Percentiles rank a stretch among this genome's conserved stretches.
Evolutionary conservation across 257 asterid genomes (phyloP).

Genomic region (Solanum chmielewskii): DNA sequence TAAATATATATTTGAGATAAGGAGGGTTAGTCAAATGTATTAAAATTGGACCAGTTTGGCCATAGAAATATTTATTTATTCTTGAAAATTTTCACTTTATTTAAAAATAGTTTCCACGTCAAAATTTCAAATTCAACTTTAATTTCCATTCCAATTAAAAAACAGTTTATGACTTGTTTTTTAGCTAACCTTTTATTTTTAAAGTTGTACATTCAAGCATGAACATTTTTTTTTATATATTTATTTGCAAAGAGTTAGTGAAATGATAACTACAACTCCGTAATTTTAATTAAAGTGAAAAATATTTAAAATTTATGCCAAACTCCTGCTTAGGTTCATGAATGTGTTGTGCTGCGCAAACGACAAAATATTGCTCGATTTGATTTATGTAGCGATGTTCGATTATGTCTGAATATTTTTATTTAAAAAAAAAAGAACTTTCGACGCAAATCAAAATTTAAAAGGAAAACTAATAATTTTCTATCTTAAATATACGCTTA

Average conservation of each 20-base stretch:
- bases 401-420: not conserved
- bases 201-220: not conserved
- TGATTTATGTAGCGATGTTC: not conserved
- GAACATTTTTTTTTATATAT: no score
- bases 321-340: not conserved
- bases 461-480: not conserved
- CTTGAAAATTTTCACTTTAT: no score
- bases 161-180: not conserved
- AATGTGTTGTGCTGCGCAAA: not conserved
- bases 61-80: no score
- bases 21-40: not conserved
- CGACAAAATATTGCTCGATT: not conserved
- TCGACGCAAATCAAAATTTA: not conserved
- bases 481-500: not conserved
- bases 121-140: not conserved
- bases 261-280: no score
- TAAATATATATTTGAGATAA: not conserved
- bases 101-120: no score
- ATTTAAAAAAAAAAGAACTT: not conserved
- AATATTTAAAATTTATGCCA: not conserved
- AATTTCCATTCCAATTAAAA: no score
- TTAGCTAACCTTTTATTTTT: not conserved
- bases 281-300: not conserved
- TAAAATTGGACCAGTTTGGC: not conserved
- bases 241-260: no score